phyloP scores from a whole-genome alignment of 768 basidiomycete genomes.

The Phlegmacium glaucopus region DNA sequence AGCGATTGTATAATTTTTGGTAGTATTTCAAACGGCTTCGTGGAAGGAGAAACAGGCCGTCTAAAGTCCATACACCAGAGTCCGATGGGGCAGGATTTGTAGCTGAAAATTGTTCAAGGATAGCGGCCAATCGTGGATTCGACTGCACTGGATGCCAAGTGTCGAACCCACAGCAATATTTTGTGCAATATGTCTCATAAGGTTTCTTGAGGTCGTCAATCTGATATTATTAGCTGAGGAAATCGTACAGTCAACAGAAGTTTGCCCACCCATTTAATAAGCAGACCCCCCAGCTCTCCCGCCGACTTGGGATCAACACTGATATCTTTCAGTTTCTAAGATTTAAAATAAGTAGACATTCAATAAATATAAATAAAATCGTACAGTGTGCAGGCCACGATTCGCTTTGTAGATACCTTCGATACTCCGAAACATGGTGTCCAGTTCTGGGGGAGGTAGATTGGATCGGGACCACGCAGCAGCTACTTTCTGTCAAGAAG shows the following conservation, averaged over 20 bases:
- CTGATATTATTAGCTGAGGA: constrained; percentile 37
- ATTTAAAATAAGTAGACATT: constrained; percentile 13
- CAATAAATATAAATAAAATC: constrained; percentile 17
- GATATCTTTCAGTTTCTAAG: constrained; percentile 90
- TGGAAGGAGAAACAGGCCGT: constrained; percentile 85
- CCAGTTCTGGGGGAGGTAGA: constrained; percentile 88
- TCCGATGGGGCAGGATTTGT: constrained; percentile 48
- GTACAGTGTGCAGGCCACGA: constrained; percentile 70
- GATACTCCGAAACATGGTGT: constrained; percentile 91
- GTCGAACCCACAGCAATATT: constrained; percentile 78
- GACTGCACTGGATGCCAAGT: constrained; percentile 74
- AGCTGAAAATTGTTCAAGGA: constrained; percentile 68
- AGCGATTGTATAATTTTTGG: constrained; percentile 79
- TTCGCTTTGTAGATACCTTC: constrained; percentile 94
- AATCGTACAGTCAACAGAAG: constrained; percentile 5
- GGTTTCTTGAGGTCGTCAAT: constrained; percentile 89
- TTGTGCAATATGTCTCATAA: constrained; percentile 77
- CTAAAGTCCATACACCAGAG: constrained; percentile 72
- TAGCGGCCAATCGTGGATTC: constrained; percentile 66
- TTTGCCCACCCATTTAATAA: constrained; percentile 91
- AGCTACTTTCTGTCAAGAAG: constrained; percentile 74
- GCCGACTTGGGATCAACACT: constrained; percentile 90
- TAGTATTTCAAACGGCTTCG: constrained; percentile 86
- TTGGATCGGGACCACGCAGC: constrained; percentile 97
- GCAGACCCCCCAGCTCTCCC: constrained; percentile 89